Evolutionary conservation across 2,329 filamentous ascomycete genomes (phyloP).

Genomic region (Colletotrichum limetticola): DNA sequence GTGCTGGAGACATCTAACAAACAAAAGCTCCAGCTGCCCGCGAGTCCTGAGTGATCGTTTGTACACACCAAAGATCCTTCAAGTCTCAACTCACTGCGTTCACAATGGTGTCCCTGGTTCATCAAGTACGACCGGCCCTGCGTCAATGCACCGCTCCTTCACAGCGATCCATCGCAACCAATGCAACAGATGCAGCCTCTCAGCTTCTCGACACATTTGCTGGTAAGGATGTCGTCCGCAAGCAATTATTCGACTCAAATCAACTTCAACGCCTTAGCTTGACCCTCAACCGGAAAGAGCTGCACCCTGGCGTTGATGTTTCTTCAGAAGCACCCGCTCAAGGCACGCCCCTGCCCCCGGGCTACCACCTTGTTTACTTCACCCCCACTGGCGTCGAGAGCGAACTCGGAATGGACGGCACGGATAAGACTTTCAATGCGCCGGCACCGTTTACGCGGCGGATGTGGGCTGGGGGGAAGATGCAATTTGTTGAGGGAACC

Average conservation of each 20-base stretch:
- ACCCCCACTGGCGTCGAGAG: conserved; percentile 65
- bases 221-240: conserved; percentile 41
- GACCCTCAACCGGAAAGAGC: conserved; percentile 61
- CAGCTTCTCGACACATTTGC: conserved; percentile 45
- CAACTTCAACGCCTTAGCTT: conserved; percentile 71
- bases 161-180: neutral
- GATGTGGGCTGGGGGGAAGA: conserved; percentile 75
- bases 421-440: conserved; percentile 69
- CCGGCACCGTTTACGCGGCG: conserved; percentile 68
- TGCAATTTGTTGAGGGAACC: conserved; percentile 55
- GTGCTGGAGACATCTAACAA: too few relatives aligned
- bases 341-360: conserved; percentile 65
- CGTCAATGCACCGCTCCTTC: neutral
- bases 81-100: neutral
- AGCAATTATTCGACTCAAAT: conserved; percentile 68
- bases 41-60: neutral
- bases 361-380: conserved; percentile 73
- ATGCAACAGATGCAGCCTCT: conserved; percentile 39
- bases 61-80: neutral
- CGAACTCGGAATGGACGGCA: conserved; percentile 68
- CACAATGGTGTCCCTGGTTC: conserved; percentile 2
- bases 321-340: conserved; percentile 48
- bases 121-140: neutral
- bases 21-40: neutral
- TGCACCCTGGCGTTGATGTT: conserved; percentile 51